Base-by-base conservation (phyloP, 2,329 filamentous ascomycete genomes). In the Dendryphion nanum region DNA sequence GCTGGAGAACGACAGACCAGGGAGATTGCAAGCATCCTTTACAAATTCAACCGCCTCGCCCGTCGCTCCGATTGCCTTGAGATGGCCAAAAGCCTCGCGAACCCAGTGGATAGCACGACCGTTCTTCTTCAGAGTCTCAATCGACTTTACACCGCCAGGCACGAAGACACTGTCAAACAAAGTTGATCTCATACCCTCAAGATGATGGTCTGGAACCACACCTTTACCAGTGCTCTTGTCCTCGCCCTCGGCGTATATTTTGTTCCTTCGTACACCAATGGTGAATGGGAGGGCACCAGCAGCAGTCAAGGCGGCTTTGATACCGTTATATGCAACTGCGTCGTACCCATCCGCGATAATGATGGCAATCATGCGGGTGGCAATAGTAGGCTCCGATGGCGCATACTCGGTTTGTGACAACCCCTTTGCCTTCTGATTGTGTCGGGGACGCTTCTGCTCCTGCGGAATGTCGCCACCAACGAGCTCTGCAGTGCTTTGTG, bases 151-250 rank as follows among this genome's bases (percentile, higher is more conserved):
- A 1, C 88, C 87, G 1, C 86, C 86, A 1, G 86, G 86, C 3
- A 94, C 69, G 55, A 89, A 89, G 18, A 90, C 58, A 1, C 85
- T 82, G 58, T 93, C 88, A 47, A 91, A 91, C 74, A 93, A 81
- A 23, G 84, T 88, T 18, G 82, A 87, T 13, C 87, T 79, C 76
- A 85, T 82, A 1, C 85, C 87, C 50, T 90, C 84, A 34, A 91
- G 79, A 58, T 90, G 85, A 58, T 93, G 86, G 50, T 89, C 83
- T 0, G 88, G 82, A 17, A 77, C 66, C 0, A 86, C 67, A 4
- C 79, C 80, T 38, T 75, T 75, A 26, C 71, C 67, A 3, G 65
- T 60, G 1, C 67, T 69, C 33, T 74, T 74, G 46, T 78, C 73
- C 42, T 78, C 77, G 6, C 78, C 78, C 0, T 75, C 77, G 5